Percentiles rank a stretch among this genome's conserved stretches.
These are phyloP conservation scores for Zoysia japonica DNA, from an alignment of 176 grass and related monocot genomes.

Conservation along the genomic window DNA sequence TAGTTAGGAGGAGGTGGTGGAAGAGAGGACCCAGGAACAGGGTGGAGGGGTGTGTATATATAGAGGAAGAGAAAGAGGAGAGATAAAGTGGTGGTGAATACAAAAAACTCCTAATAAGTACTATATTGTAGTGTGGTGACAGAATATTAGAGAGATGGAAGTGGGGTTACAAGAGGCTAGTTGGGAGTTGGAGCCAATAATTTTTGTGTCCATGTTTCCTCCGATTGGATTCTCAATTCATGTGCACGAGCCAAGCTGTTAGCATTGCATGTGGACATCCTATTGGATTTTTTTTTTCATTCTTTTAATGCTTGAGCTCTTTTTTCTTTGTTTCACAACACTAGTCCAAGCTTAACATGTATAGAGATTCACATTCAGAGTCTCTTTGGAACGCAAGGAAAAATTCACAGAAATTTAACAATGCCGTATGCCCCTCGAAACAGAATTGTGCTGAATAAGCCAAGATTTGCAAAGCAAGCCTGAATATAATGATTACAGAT, in stretches of 20 bases:
- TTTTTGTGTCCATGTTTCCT: slow-evolving; percentile 53
- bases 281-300: background rate
- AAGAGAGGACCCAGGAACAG: slow-evolving; percentile 47
- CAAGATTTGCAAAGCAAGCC: too few species aligned
- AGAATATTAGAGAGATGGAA: slow-evolving; percentile 36
- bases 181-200: slow-evolving; percentile 49
- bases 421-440: background rate
- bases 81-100: slow-evolving; percentile 31
- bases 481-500: too few species aligned
- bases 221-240: slow-evolving; percentile 46
- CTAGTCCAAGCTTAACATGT: background rate
- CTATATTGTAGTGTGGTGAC: slow-evolving; percentile 28
- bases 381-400: background rate
- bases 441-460: background rate
- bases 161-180: slow-evolving; percentile 43
- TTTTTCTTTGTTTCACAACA: background rate
- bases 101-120: background rate
- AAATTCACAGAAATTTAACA: background rate
- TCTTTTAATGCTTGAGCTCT: background rate
- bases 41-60: slow-evolving; percentile 40
- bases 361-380: background rate
- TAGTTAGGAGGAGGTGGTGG: slow-evolving; percentile 26
- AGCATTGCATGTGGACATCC: background rate
- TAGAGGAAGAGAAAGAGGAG: slow-evolving; percentile 12
- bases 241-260: slow-evolving; percentile 13